Evolutionary conservation across 2,329 filamentous ascomycete genomes (phyloP), one percentile per base, ranked within the genome.

Genomic region (Bipolaris bicolor): DNA sequence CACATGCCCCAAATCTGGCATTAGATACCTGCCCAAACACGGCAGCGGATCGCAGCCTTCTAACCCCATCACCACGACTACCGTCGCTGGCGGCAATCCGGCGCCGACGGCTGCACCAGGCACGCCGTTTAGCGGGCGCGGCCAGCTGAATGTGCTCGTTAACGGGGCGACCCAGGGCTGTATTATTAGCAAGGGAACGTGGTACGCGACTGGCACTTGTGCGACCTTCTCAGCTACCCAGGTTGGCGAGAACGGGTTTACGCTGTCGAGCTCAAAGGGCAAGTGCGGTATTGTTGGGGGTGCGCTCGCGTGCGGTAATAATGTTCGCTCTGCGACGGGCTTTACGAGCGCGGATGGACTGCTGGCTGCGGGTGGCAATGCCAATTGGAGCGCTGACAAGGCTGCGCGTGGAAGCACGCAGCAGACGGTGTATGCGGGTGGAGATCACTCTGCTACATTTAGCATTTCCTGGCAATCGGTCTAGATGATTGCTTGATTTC

Each of bases 151-250:
- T 52, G 86, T 88, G 3, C 68, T 80, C 24, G 78, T 80, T 3
- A 72, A 76, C 16, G 81, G 83, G 3, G 69, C 68, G n/a, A 70
- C 78, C 46, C 81, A 79, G 7, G 88, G 89, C n/a, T 91, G 88
- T 64, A 81, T 91, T 56, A 91, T 90, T 69, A 83, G 83, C 53
- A 80, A 76, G 9, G 89, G 89, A 0, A 85, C 83, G 0, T 91
- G 88, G 89, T 91, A 88, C 68, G 81, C 82, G 0, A 82, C 80
- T 1, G 88, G 88, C 2, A 88, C 87, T 0, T 90, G 88, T 68
- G 89, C 88, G 0, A 88, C 84, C 0, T 89, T 86, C 71, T 85
- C 82, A 0, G 85, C 86, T 4, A 76, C 82, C 3, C 57, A 79
- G 1, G 57, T n/a, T 5, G 43, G 43, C 9, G 68, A 63, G 15